Conservation (phyloP, 2,329 filamentous ascomycete species). For the Pestalotiopsis sp. region DNA sequence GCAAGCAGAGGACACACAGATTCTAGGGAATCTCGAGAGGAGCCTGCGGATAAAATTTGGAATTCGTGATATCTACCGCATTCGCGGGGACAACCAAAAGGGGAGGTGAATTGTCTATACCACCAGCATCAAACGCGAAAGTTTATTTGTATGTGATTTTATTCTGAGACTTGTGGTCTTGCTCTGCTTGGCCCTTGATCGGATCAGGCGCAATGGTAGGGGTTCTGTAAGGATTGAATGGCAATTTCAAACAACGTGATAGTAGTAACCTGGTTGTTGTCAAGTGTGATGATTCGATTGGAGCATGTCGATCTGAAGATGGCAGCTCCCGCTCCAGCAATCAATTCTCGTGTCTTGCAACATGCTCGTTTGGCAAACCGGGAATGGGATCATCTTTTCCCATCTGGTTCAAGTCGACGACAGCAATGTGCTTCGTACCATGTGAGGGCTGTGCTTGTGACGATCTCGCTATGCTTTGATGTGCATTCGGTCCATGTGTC, state of each 20-base stretch:
- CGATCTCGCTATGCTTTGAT: no score
- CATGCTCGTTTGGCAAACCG: no score
- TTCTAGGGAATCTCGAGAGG: conserved; percentile 42
- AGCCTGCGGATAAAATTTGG: background rate
- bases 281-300: background rate
- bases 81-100: background rate
- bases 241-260: background rate
- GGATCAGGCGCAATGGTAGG: background rate
- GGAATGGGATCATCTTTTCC: no score
- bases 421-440: no score
- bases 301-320: background rate
- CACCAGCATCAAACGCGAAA: conserved; percentile 1
- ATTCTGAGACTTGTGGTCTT: background rate
- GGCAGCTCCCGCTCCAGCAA: no score
- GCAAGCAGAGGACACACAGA: conserved; percentile 60
- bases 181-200: background rate
- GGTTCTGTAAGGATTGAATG: background rate
- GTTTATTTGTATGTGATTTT: conserved; percentile 2
- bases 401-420: no score
- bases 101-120: conserved; percentile 10
- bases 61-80: background rate
- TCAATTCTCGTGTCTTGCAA: no score
- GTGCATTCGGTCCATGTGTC: no score
- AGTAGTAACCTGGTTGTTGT: background rate
- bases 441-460: no score